Base-by-base conservation (phyloP, 768 basidiomycete genomes). In the Suillus subalutaceus region DNA sequence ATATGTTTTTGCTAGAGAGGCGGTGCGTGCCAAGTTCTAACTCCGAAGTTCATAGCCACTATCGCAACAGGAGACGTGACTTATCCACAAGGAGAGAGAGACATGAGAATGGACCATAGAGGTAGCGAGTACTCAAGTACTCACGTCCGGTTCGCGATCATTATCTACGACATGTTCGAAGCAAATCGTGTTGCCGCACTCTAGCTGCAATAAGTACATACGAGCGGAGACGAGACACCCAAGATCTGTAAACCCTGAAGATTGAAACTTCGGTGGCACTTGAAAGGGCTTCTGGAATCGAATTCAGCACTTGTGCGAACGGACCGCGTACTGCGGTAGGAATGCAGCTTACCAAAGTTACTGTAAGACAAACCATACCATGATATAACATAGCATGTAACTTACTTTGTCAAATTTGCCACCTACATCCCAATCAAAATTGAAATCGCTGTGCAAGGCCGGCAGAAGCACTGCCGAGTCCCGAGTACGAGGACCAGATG, bases 51-150 rank as follows among this genome's bases (percentile, higher is more conserved):
- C 87, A n/a, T 48, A n/a, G 48, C 32, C 32, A 5, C 4, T 85
- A 30, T 88, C 86, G 44, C 85, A 86, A 67, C 87, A 86, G 1
- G 84, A 79, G 30, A 86, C 82, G 16, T 20, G 26, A 20, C 85
- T 87, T 64, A 16, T 61, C 57, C 18, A 26, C 23, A 40, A 40
- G 15, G 57, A 18, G 57, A 40, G 12, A 58, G 88, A 85, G 74
- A 37, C 35, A 37, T 6, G 35, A 37, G 32, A 32, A 32, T 32
- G 5, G 32, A 32, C 32, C 32, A 32, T 32, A 5, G 32, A 32
- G 32, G 32, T 32, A 32, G 32, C 2, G 26, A 26, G 26, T 32
- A 32, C 32, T 32, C 26, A 26, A 26, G 26, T 26, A 26, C 26
- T 26, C 26, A 32, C 32, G 32, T 32, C 32, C 32, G 32, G 32